Base-by-base conservation (phyloP, 345 rosid species). In the Ailanthus altissimus region DNA sequence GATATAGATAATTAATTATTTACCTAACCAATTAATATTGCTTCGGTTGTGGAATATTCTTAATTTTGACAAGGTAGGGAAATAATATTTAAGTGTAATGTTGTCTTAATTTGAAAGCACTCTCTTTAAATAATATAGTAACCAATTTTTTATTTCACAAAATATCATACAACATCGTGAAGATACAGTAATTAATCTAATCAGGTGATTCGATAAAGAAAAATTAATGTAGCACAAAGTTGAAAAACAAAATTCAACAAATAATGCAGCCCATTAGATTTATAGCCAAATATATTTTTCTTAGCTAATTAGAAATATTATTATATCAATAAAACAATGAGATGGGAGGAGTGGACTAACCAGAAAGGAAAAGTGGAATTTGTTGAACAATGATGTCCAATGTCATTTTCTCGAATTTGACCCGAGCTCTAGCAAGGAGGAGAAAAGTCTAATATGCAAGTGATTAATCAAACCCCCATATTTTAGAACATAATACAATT, bases 31-130 rank as follows among this genome's bases (percentile, higher is more conserved):
- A 0, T 69, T 49, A 16, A 46, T 14, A 23, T 12, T 67, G 70
- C 70, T 67, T 67, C 32, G 7, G 73, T 18, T 16, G 50, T n/a
- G 38, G 40, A 70, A 54, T 12, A 54, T 54, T 61, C 45, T 54
- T 42, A 21, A 21, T 38, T 56, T 54, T n/a, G 36, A 6, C 12
- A 40, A 62, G 25, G 15, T 51, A 16, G 16, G 46, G 49, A 3
- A 32, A 8, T 16, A 53, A 5, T 53, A 20, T 5, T 53, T 18
- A 56, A 56, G 59, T 20, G 21, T 11, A n/a, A 56, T 3, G 51
- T 3, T 45, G 50, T 2, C 54, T 23, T 67, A 23, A 67, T 7
- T 8, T 67, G 13, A 5, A 67, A 67, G 71, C 71, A 23, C 14
- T 8, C 11, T 21, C 59, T n/a, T n/a, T 56, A 7, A n/a, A 56